Percentiles rank a stretch among this genome's conserved stretches.
Evolutionary conservation across 306 rosid species (phyloP).

Genomic region (Lablab purpureus): DNA sequence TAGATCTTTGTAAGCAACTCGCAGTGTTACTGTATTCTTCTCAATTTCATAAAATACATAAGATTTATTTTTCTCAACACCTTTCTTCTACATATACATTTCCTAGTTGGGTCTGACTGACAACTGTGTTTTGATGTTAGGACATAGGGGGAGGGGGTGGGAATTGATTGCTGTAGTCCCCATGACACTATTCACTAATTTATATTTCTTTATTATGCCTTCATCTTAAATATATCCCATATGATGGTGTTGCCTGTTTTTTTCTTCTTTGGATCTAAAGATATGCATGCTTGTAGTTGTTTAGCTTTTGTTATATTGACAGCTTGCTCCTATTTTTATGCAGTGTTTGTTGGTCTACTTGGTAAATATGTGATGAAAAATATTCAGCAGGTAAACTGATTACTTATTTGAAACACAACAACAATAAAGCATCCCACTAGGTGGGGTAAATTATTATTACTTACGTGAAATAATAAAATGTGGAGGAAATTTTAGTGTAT

Average conservation of each 20-base stretch:
- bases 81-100: too few species aligned
- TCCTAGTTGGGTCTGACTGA: too few species aligned
- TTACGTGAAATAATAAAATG: neutral
- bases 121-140: too few species aligned
- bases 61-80: too few species aligned
- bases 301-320: slow-evolving; percentile 20
- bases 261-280: too few species aligned
- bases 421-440: neutral
- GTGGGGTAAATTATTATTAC: neutral
- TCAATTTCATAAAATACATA: too few species aligned
- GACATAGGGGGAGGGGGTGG: too few species aligned
- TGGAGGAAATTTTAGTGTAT: neutral
- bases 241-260: slow-evolving; percentile 1
- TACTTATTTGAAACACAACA: slow-evolving; percentile 3
- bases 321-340: slow-evolving; percentile 31
- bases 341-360: slow-evolving; percentile 53
- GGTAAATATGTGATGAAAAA: slow-evolving; percentile 51
- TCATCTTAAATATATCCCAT: neutral
- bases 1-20: too few species aligned
- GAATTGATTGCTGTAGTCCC: too few species aligned
- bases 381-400: slow-evolving; percentile 48
- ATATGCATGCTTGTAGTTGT: neutral
- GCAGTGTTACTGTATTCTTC: too few species aligned
- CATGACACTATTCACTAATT: neutral
- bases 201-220: neutral